These are phyloP conservation scores for Exophiala mesophila DNA, from an alignment of 2,329 filamentous ascomycete genomes.

Conservation along the genomic window DNA sequence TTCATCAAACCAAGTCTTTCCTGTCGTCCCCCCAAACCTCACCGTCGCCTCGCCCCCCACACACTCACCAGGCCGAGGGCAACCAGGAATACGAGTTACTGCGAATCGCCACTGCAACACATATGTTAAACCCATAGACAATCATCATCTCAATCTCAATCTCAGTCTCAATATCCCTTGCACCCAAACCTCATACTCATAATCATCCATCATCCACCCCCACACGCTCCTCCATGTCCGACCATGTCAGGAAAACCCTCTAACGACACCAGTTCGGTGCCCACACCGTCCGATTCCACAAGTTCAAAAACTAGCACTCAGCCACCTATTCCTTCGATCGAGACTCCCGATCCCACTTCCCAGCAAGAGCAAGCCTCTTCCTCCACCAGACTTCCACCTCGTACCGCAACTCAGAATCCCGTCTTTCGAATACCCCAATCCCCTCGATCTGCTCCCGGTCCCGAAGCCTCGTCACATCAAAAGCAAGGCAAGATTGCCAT, in stretches of 20 bases:
- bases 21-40: too few species aligned
- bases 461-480: constrained; percentile 7
- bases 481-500: constrained; percentile 30
- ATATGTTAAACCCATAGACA: too few species aligned
- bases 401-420: constrained; percentile 5
- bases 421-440: constrained; percentile 24
- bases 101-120: too few species aligned
- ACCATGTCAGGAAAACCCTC: constrained; percentile 11
- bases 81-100: too few species aligned
- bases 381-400: constrained; percentile 6
- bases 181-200: background rate
- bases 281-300: constrained; percentile 1
- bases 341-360: constrained; percentile 5
- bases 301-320: constrained; percentile 11
- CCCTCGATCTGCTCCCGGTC: constrained; percentile 5
- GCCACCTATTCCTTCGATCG: constrained; percentile 13
- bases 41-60: too few species aligned
- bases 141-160: too few species aligned
- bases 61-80: too few species aligned
- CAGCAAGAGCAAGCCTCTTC: constrained; percentile 2
- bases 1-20: too few species aligned
- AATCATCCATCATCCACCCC: too few species aligned
- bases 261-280: constrained; percentile 5
- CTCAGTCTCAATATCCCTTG: background rate
- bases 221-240: too few species aligned